A percentile compares a stretch with the other conserved stretches of the same genome.
Conservation (phyloP, 1,284 basidiomycete genomes). For the Megacollybia platyphylla region DNA sequence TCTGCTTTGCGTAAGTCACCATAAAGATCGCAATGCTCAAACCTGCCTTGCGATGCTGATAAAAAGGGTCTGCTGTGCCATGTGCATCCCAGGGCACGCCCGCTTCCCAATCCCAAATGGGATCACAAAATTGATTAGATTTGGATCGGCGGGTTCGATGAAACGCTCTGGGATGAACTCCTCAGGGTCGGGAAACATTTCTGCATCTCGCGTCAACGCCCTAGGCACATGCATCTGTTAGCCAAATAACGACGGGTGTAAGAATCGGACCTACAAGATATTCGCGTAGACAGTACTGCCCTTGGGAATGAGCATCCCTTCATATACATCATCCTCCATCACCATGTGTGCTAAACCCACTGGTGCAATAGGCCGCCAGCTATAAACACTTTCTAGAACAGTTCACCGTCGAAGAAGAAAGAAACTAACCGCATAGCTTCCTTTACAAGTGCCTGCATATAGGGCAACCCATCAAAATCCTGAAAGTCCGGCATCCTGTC, state of each 20-base stretch:
- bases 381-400: constrained; percentile 4
- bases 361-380: constrained; percentile 6
- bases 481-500: constrained; percentile 30
- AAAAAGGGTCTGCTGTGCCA: no score
- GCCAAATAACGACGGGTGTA: neutral
- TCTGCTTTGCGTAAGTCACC: no score
- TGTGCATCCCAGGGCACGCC: no score
- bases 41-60: no score
- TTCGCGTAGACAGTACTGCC: constrained; percentile 8
- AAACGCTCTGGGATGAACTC: constrained; percentile 11
- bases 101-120: no score
- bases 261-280: constrained; percentile 3
- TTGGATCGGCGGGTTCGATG: constrained; percentile 1
- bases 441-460: constrained; percentile 30
- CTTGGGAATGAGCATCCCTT: constrained; percentile 9
- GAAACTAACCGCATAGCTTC: constrained; percentile 28
- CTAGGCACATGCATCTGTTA: constrained; percentile 1
- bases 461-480: constrained; percentile 27
- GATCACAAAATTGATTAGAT: no score
- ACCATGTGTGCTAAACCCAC: constrained; percentile 7
- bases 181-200: constrained; percentile 8
- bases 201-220: constrained; percentile 9
- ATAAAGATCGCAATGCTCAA: no score
- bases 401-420: constrained; percentile 3
- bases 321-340: constrained; percentile 7